phyloP scores from a whole-genome alignment of 176 grass and related monocot species.

The Oryza officinalis region DNA sequence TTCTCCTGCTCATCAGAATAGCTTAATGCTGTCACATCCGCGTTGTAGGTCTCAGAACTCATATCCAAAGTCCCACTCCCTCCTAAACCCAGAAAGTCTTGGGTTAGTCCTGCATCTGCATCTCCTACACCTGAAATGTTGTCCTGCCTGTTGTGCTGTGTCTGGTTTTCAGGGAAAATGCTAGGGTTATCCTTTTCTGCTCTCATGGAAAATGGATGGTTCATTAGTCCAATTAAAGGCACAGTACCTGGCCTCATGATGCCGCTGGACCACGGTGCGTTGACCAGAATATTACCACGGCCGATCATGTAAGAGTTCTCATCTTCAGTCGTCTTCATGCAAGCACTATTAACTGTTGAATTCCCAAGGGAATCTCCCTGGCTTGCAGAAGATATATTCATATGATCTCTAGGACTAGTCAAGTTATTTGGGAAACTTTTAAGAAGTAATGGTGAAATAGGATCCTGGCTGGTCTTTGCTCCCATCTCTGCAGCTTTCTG shows the following conservation, averaged over 20 bases:
- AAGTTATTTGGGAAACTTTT: conserved; percentile 54
- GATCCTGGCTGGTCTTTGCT: conserved; percentile 60
- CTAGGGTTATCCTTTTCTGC: conserved; percentile 32
- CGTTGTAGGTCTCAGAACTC: conserved; percentile 43
- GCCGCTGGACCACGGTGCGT: conserved; percentile 38
- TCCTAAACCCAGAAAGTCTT: conserved; percentile 61
- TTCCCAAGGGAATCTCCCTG: conserved; percentile 43
- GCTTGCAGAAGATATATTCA: conserved; percentile 48
- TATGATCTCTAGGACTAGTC: conserved; percentile 41
- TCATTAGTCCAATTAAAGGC: conserved; percentile 45
- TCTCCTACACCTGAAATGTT: conserved; percentile 47
- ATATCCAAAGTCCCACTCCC: conserved; percentile 46
- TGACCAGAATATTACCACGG: conserved; percentile 39
- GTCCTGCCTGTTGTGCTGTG: conserved; percentile 39
- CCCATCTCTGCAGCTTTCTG: conserved; percentile 75
- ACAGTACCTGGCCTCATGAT: conserved; percentile 38
- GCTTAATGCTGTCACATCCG: conserved; percentile 39
- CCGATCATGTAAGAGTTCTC: conserved; percentile 36
- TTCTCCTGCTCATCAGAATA: conserved; percentile 56
- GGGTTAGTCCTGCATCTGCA: conserved; percentile 45
- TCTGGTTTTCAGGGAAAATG: conserved; percentile 37
- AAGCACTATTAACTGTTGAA: conserved; percentile 41
- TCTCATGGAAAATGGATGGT: conserved; percentile 46
- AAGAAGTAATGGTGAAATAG: conserved; percentile 61
- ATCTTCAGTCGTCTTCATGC: conserved; percentile 34